Percentiles rank a stretch among this genome's conserved stretches.
phyloP scores from a whole-genome alignment of 495 filamentous ascomycete species.

The Aspergillus ellipticus region DNA sequence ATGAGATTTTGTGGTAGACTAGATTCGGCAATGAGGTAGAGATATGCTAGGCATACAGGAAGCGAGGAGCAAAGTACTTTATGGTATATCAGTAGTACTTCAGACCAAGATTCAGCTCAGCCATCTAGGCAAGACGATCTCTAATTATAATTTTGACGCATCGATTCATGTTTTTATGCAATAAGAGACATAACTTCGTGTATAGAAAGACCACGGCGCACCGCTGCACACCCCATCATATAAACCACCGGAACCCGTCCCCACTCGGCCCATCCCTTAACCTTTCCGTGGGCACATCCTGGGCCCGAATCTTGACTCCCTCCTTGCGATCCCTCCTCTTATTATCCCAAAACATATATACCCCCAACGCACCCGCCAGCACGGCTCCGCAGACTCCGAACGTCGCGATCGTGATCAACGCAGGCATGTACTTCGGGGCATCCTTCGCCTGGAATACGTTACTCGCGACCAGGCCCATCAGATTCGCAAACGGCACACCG shows the following conservation, averaged over 20 bases:
- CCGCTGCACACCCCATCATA: constrained; percentile 16
- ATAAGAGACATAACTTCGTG: too few species aligned
- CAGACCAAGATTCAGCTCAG: too few species aligned
- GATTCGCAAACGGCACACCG: constrained; percentile 70
- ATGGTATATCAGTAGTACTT: too few species aligned
- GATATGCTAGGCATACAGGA: too few species aligned
- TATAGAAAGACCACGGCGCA: too few species aligned
- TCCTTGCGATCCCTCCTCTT: constrained; percentile 55
- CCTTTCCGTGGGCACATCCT: constrained; percentile 64
- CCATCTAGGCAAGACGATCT: too few species aligned
- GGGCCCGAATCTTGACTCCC: constrained; percentile 57
- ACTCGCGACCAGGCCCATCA: constrained; percentile 74
- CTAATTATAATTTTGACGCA: too few species aligned
- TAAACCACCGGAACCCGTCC: constrained; percentile 71
- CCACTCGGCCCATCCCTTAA: constrained; percentile 64
- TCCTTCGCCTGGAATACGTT: constrained; percentile 73
- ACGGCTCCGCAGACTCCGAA: constrained; percentile 65
- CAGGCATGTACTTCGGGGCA: constrained; percentile 70
- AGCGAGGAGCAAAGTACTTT: too few species aligned
- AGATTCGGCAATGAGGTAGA: too few species aligned
- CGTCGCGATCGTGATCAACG: constrained; percentile 66
- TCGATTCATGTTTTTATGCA: too few species aligned
- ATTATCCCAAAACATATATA: constrained; percentile 72
- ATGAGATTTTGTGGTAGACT: background rate
- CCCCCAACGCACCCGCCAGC: constrained; percentile 54